These are phyloP conservation scores for Casuarina glauca DNA, from an alignment of 306 rosid genomes.

Conservation along the genomic window DNA sequence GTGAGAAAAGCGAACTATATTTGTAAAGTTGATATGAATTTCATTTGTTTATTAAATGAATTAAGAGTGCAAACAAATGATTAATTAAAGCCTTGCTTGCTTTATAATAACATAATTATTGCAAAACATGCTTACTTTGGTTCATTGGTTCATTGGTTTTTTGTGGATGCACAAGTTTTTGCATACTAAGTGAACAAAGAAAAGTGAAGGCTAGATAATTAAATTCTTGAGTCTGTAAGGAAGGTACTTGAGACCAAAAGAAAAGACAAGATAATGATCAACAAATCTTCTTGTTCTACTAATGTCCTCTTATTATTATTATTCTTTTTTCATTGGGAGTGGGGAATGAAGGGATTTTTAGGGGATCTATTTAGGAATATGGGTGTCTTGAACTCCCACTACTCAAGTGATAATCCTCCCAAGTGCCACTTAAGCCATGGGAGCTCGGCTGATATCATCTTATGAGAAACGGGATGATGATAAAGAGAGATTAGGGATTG, in stretches of 20 bases:
- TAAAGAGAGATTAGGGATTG: constrained; percentile 51
- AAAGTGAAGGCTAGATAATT: constrained; percentile 64
- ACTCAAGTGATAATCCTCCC: too few species aligned
- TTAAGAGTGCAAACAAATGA: background rate
- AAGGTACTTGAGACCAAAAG: constrained; percentile 41
- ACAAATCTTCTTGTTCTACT: constrained; percentile 52
- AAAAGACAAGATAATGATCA: constrained; percentile 27
- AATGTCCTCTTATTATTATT: constrained; percentile 24
- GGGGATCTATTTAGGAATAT: too few species aligned
- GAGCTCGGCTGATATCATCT: background rate
- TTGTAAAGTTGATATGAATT: background rate
- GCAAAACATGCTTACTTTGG: background rate
- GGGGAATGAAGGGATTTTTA: too few species aligned
- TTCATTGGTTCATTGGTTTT: constrained; percentile 8
- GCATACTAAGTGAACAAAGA: constrained; percentile 72
- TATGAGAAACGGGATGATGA: constrained; percentile 61
- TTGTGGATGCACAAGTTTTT: constrained; percentile 42
- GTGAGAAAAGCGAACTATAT: too few species aligned
- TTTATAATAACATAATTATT: background rate
- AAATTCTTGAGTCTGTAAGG: constrained; percentile 52
- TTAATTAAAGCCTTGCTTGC: background rate
- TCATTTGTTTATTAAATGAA: background rate
- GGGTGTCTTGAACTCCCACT: too few species aligned
- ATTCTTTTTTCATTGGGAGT: too few species aligned
- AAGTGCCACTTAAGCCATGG: too few species aligned